Base-by-base conservation (phyloP, 176 grass and related monocot species). In the Microstegium vimineum region DNA sequence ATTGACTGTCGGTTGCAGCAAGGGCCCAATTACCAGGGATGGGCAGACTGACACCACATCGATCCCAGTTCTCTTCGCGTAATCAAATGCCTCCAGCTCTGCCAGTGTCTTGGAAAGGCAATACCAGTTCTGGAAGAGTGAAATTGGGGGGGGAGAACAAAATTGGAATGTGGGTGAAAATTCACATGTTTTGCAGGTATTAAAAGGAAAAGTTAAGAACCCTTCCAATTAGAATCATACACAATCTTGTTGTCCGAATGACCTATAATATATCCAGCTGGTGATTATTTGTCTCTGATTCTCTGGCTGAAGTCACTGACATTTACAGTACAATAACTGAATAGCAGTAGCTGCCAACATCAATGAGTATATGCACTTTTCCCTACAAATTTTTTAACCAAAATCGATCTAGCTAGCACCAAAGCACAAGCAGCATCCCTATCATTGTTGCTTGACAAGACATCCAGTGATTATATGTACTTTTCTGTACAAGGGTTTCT, bases 31-130 rank as follows among this genome's bases (percentile, higher is more conserved):
- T 23, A 93, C 62, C 61, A 91, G 9, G 22, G 79, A 84, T 16
- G 90, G 93, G 61, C 93, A 93, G 54, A 96, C 41, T 34, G 88
- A 80, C 45, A 92, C 88, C 13, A 93, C 36, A 51, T 89, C 80
- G 12, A 96, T 10, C 23, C 80, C 88, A 5, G 27, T 86, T 77
- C 26, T 89, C 46, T 83, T 73, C 1, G 83, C 76, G 30, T 90
- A 89, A 8, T 88, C 66, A 3, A 90, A 83, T 7, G 90, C 93
- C 35, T 95, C 82, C 47, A 79, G 74, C 71, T 95, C 90, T 38
- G 81, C 90, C 12, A 90, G 42, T 42, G 89, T 91, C 72, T 92
- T 92, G 28, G 84, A 76, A 78, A 92, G 81, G 78, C 23, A 64
- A 34, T 94, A 94, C 89, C 92, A 94, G 4, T 91, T 89, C 89